Evolutionary conservation across 331 rosid species (phyloP).

Genomic region (Dryas integrifolia): DNA sequence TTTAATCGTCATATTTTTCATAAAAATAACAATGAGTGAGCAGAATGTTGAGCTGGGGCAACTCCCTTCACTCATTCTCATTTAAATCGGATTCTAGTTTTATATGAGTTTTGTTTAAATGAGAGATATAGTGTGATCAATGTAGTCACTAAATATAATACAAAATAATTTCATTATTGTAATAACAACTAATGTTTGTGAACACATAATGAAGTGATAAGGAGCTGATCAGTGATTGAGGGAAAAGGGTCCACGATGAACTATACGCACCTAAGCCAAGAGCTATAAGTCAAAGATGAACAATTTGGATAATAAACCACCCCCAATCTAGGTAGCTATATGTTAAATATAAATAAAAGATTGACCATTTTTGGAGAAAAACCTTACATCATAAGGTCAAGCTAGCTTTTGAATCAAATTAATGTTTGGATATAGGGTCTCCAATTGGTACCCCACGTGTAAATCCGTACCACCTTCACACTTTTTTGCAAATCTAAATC

Average conservation of each 20-base stretch:
- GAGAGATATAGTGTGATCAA: too few species aligned
- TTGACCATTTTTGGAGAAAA: conserved; percentile 17
- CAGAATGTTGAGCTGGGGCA: too few species aligned
- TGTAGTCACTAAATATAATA: too few species aligned
- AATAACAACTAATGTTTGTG: neutral
- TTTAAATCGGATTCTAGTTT: too few species aligned
- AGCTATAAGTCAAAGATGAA: conserved; percentile 35
- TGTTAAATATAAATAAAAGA: conserved; percentile 15
- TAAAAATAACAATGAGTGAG: too few species aligned
- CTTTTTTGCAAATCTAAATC: neutral
- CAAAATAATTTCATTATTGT: too few species aligned
- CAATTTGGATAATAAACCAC: conserved; percentile 33
- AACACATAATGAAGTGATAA: conserved; percentile 7
- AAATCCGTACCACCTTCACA: conserved; percentile 2
- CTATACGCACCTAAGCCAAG: conserved; percentile 29
- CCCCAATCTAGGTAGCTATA: conserved; percentile 16
- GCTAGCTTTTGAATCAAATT: neutral
- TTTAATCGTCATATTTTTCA: too few species aligned
- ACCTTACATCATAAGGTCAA: neutral
- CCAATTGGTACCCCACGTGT: neutral
- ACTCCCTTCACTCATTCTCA: too few species aligned
- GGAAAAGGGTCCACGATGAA: conserved; percentile 34
- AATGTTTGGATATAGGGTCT: neutral
- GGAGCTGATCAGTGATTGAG: neutral
- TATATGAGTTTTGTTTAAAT: too few species aligned